Evolutionary conservation across 805 yeast genomes (phyloP), one percentile per base, ranked within the genome.

Genomic region (Pichia membranifaciens): DNA sequence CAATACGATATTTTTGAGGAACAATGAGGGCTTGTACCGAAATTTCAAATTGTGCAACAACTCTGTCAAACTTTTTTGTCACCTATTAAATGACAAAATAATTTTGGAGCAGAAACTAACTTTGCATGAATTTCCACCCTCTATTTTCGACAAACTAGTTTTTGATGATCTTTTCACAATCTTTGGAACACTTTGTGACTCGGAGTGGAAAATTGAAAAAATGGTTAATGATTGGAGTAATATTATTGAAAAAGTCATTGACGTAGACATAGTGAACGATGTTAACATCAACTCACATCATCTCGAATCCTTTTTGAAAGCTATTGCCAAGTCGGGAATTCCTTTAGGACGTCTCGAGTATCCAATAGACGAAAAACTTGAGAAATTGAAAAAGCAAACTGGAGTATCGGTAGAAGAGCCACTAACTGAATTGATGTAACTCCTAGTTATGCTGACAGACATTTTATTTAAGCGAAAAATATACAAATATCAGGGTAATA

Each of bases 181-280:
- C 4, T 17, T 67, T 37, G 44, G 35, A 6, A 49, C 55, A 1
- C 37, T 70, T n/a, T 46, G 61, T 0, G 21, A 43, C 6, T 49
- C 54, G 2, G 33, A 54, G 1, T 57, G 62, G 51, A 61, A 67
- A 4, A 35, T 54, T 10, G 28, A 41, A 1, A 59, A 52, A 18
- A 49, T 69, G 10, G 46, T 65, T 2, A 41, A 44, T 12, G 45
- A 48, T 1, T 66, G 67, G 67, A 32, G 35, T 23, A 37, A 22
- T 17, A 42, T 47, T 5, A 18, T 47, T 13, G 23, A 16, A 13
- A 22, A 33, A 21, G 28, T 47, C 5, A 15, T 47, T 5, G 35
- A 32, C 23, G 33, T 39, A 2, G 21, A 39, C 8, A 38, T 44
- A 4, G 33, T 22, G 3, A 38, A 44, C 38, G 38, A 44, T 12